A percentile compares a stretch with the other conserved stretches of the same genome.
phyloP scores from a whole-genome alignment of 768 basidiomycete genomes.

The Hebeloma cylindrosporum region DNA sequence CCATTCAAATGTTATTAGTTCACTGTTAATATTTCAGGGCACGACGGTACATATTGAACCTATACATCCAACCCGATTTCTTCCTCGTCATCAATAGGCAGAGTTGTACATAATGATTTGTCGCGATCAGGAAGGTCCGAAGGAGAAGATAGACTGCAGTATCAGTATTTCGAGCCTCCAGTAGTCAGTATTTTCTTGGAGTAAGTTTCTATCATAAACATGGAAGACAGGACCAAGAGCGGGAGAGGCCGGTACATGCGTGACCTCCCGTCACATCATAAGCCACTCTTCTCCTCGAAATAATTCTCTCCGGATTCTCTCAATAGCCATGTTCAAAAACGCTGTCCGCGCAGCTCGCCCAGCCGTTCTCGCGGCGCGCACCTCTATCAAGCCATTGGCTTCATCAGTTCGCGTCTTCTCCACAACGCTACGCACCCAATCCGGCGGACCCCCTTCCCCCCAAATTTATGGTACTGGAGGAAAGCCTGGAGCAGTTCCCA shows the following conservation, averaged over 20 bases:
- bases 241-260: constrained; percentile 33
- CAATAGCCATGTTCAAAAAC: constrained; percentile 43
- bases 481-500: constrained; percentile 73
- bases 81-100: no score
- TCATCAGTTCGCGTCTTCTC: constrained; percentile 57
- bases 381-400: constrained; percentile 32
- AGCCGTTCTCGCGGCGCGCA: constrained; percentile 39
- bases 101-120: no score
- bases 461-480: constrained; percentile 71
- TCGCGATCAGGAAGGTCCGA: background rate
- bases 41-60: no score
- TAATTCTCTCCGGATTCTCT: constrained; percentile 18
- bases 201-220: constrained; percentile 7
- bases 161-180: no score
- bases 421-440: constrained; percentile 51
- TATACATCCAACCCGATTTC: no score
- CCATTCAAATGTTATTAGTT: no score
- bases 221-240: constrained; percentile 13
- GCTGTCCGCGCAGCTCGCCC: constrained; percentile 48
- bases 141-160: constrained; percentile 3
- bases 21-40: no score
- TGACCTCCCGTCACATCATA: constrained; percentile 20
- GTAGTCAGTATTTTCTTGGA: no score
- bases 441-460: constrained; percentile 59
- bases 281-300: constrained; percentile 8